Percentiles rank a stretch among this genome's conserved stretches.
Evolutionary conservation across 805 yeast species (phyloP).

Genomic region (Lipomyces chichibuensis): DNA sequence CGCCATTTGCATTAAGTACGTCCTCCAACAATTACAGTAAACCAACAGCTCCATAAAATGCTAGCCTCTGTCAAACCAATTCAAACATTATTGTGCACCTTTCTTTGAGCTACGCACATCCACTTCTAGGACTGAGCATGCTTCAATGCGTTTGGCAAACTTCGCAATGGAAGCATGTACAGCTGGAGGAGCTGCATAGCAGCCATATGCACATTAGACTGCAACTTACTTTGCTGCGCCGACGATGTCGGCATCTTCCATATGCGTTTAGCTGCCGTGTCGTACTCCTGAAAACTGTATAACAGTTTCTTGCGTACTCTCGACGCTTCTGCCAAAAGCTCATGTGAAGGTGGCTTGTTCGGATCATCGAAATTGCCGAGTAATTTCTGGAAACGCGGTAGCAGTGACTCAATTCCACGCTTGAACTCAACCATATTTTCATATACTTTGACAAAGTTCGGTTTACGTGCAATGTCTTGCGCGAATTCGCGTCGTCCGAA

Average conservation of each 20-base stretch:
- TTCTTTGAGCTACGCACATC: background rate
- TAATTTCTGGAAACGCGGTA: constrained; percentile 52
- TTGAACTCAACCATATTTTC: constrained; percentile 49
- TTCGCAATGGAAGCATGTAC: constrained; percentile 65
- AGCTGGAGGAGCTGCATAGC: constrained; percentile 66
- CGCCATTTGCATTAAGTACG: background rate
- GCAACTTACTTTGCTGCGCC: constrained; percentile 52
- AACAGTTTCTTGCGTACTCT: constrained; percentile 52
- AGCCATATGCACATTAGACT: constrained; percentile 59
- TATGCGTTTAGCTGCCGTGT: constrained; percentile 53
- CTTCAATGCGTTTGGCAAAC: constrained; percentile 55
- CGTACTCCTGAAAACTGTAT: constrained; percentile 56
- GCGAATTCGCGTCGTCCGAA: constrained; percentile 58
- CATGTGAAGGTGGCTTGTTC: constrained; percentile 40
- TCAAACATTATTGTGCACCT: background rate
- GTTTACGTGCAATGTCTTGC: constrained; percentile 46
- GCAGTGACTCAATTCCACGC: constrained; percentile 45
- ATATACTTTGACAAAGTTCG: constrained; percentile 49
- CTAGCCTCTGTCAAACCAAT: background rate
- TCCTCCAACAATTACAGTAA: background rate
- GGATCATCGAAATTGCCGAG: constrained; percentile 46
- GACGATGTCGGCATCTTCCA: constrained; percentile 45
- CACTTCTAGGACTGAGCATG: constrained; percentile 10
- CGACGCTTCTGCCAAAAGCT: constrained; percentile 46
- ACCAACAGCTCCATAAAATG: background rate